Base-by-base conservation (phyloP, 805 yeast species). In the Teunomyces cretensis region DNA sequence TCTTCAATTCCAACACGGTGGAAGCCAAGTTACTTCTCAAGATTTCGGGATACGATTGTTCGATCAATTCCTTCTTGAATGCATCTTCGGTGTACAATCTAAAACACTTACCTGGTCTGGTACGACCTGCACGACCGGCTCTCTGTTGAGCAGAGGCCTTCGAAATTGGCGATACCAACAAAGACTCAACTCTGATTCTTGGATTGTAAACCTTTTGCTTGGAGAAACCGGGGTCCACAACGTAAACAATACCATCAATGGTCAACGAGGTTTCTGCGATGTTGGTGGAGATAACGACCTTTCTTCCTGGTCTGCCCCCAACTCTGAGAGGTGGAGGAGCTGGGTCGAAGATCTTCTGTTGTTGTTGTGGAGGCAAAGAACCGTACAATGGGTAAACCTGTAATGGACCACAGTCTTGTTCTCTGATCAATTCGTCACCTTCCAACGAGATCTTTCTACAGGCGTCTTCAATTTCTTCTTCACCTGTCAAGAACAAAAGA, bases 41-140 rank as follows among this genome's bases (percentile, higher is more conserved):
- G 65, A 92, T 91, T 69, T 92, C 99, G 1, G 99, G 99, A 60
- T 92, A 88, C 57, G 95, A 86, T 65, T 95, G 98, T 60, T 92
- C 97, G 51, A 89, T 87, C 58, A 92, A 76, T 65, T 94, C 98
- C 62, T 88, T 86, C 61, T 89, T 83, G 75, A 89, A 92, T 1
- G 98, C 97, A 58, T 90, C 97, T 64, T 94, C 97, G 1, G 99
- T 94, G 70, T 92, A 92, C 44, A 92, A 75, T 61, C 99, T 79
- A 79, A 92, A 92, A 69, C 97, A 92, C 67, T 94, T 92, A 62
- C 99, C 99, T 12, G 98, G 97, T 60, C 96, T 81, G 6, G 97
- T 92, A 81, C 99, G 92, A 73, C 99, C 99, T 45, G 99, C 99
- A 79, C 99, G 88, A 79, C 99, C 99, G 30, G 98, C 98, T 68